Conservation (phyloP, 2,329 filamentous ascomycete species). For the Colletotrichum cereale region DNA sequence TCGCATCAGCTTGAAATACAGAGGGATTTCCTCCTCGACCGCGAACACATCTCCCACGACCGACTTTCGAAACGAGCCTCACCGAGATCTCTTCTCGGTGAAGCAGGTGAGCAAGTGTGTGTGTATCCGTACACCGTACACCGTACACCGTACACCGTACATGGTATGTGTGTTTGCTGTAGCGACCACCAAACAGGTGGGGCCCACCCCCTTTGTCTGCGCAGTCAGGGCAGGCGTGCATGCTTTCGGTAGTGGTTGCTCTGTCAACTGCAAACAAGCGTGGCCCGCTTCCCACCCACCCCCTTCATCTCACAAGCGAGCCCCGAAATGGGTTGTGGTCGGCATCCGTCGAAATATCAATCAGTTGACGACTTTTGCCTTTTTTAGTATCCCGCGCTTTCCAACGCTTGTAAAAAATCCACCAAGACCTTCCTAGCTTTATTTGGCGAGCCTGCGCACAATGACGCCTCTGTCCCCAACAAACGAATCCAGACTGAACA, state of each 20-base stretch:
- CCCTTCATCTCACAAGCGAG: slow-evolving; percentile 41
- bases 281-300: slow-evolving; percentile 35
- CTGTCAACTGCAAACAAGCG: slow-evolving; percentile 40
- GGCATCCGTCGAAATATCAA: slow-evolving; percentile 37
- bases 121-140: too few species aligned
- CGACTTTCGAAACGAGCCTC: slow-evolving; percentile 1
- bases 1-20: not conserved
- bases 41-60: not conserved
- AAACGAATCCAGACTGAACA: slow-evolving; percentile 54
- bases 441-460: slow-evolving; percentile 32
- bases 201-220: slow-evolving; percentile 37
- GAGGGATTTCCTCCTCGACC: not conserved
- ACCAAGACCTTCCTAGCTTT: not conserved
- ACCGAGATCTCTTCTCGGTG: slow-evolving; percentile 6
- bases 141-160: too few species aligned
- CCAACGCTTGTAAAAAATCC: slow-evolving; percentile 17
- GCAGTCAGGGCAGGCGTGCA: slow-evolving; percentile 2
- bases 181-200: slow-evolving; percentile 21
- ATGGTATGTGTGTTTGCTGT: slow-evolving; percentile 36
- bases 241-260: slow-evolving; percentile 35
- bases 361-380: slow-evolving; percentile 30
- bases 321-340: slow-evolving; percentile 33
- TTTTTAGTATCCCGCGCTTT: slow-evolving; percentile 16
- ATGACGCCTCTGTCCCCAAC: slow-evolving; percentile 58
- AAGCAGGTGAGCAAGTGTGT: slow-evolving; percentile 10